These are phyloP conservation scores for Bacidia gigantensis DNA, from an alignment of 495 filamentous ascomycete genomes.

Conservation along the genomic window DNA sequence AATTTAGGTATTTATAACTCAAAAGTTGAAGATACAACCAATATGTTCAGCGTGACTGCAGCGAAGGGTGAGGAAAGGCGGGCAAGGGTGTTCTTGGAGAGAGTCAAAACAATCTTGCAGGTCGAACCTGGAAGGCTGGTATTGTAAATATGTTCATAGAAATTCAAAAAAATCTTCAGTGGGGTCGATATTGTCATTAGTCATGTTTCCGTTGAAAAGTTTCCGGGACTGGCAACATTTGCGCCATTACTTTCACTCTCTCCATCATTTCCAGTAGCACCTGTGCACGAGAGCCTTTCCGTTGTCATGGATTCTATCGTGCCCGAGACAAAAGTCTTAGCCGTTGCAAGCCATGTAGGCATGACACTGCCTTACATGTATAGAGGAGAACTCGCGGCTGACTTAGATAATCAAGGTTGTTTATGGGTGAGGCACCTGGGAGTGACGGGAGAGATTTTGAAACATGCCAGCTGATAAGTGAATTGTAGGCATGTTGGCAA, in stretches of 20 bases:
- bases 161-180: no score
- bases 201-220: no score
- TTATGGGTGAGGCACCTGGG: conserved; percentile 47
- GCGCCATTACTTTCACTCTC: no score
- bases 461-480: background rate
- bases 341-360: conserved; percentile 95
- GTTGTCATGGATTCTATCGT: conserved; percentile 35
- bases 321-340: conserved; percentile 78
- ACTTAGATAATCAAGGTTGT: conserved; percentile 44
- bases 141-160: conserved; percentile 24
- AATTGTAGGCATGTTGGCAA: conserved; percentile 80
- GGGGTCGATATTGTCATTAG: no score
- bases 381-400: conserved; percentile 8
- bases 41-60: conserved; percentile 69
- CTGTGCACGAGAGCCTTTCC: no score
- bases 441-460: background rate
- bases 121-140: conserved; percentile 70
- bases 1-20: background rate
- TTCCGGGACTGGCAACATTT: no score
- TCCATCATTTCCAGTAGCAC: no score
- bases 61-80: conserved; percentile 64
- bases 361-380: conserved; percentile 9
- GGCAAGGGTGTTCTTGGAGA: conserved; percentile 66
- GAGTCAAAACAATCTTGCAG: conserved; percentile 70
- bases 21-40: conserved; percentile 33